A percentile compares a stretch with the other conserved stretches of the same genome.
phyloP scores from a whole-genome alignment of 164 flowering plant genomes.

The Macadamia integrifolia region DNA sequence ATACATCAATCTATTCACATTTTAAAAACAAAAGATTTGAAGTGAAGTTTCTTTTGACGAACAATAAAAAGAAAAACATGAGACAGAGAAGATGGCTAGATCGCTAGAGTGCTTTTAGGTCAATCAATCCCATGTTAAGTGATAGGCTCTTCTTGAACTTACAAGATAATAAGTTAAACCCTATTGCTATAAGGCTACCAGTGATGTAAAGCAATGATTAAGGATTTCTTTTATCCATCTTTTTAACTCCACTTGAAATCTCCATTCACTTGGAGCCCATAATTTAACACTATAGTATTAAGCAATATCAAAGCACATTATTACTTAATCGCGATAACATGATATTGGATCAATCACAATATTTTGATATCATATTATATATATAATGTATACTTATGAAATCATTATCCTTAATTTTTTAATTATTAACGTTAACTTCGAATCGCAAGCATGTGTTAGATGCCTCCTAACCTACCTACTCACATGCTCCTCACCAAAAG shows the following conservation, averaged over 20 bases:
- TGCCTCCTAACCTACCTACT: constrained; percentile 16
- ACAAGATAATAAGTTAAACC: neutral
- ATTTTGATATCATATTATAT: constrained; percentile 6
- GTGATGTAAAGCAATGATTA: neutral
- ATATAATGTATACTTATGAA: neutral
- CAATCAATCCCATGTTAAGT: too few relatives aligned
- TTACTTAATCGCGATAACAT: neutral
- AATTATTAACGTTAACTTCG: constrained; percentile 4
- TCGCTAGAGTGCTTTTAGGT: too few relatives aligned
- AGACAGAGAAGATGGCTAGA: too few relatives aligned
- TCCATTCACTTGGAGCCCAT: constrained; percentile 13
- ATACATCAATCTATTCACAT: too few relatives aligned
- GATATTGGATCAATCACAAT: neutral
- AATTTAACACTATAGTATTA: constrained; percentile 4
- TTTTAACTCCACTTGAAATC: constrained; percentile 6
- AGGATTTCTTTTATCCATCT: neutral
- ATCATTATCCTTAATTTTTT: neutral
- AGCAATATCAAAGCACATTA: neutral
- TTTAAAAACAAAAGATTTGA: too few relatives aligned
- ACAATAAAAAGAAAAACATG: too few relatives aligned
- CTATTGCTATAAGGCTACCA: neutral
- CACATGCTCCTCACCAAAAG: constrained; percentile 16
- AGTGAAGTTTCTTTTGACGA: too few relatives aligned
- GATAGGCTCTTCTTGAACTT: too few relatives aligned
- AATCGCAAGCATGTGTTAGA: constrained; percentile 19